Evolutionary conservation across 495 filamentous ascomycete species (phyloP), one percentile per base, ranked within the genome.

Genomic region (Daldinia childiae): DNA sequence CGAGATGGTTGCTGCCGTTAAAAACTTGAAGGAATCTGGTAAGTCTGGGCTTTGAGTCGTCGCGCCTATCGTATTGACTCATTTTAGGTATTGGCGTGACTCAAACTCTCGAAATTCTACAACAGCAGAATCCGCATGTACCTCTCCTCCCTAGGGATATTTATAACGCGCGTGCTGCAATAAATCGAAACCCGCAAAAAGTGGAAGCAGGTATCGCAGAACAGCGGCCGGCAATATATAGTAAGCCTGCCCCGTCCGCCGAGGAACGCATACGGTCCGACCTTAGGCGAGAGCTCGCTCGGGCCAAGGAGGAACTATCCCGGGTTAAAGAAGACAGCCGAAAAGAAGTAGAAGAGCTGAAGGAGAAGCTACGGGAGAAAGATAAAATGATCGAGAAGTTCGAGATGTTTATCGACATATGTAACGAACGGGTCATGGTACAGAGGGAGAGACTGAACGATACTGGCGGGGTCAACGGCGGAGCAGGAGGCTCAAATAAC

Each of bases 321-420:
- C 82, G 83, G 75, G 43, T 82, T 15, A 80, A 79, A 54, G 80
- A 81, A 45, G 79, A 83, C 0, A 83, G 74, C 65, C 74, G 79
- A 58, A 85, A 83, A 61, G 81, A 87, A 68, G 78, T 88, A 30
- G 84, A 83, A 6, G 79, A 82, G 2, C 74, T 88, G 30, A 82
- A 81, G 58, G 81, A 78, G 38, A 81, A 83, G 65, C 41, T 88
- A 26, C 77, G 74, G 26, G 80, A 84, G 57, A 88, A 87, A 74
- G 83, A 87, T 61, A 83, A 83, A 70, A 81, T 84, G 61, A 88
- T 88, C 27, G 71, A 79, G 57, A 85, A 83, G 72, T 88, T 88
- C 69, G 86, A 88, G 73, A 84, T 86, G 81, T 88, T 88, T 58
- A 87, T 88, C 70, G 86, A 88, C 69, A 86, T 88, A 50, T 87